These are phyloP conservation scores for Cladophialophora psammophila DNA, from an alignment of 2,329 filamentous ascomycete genomes.

Conservation along the genomic window DNA sequence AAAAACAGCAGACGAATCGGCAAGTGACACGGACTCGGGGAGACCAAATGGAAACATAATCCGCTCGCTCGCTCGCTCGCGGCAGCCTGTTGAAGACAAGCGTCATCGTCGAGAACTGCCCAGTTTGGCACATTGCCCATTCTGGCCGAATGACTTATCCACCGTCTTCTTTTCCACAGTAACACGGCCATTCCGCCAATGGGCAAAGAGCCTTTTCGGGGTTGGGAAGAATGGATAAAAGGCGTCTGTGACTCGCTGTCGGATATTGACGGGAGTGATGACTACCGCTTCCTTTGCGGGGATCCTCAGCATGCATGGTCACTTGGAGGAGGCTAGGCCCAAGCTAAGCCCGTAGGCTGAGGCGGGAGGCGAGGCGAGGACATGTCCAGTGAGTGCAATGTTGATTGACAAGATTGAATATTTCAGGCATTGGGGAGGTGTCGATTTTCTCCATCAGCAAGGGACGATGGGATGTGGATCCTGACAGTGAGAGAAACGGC, in stretches of 20 bases:
- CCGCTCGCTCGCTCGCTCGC: neutral
- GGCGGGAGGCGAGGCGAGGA: neutral
- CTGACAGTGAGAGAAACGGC: neutral
- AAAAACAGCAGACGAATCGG: too few relatives aligned
- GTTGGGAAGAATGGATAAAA: neutral
- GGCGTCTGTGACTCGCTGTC: neutral
- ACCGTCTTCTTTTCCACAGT: neutral
- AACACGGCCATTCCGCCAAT: neutral
- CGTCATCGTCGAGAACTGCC: neutral
- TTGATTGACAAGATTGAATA: neutral
- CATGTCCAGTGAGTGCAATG: too few relatives aligned
- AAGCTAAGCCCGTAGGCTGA: neutral
- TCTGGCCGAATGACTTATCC: neutral
- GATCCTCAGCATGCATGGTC: conserved; percentile 1
- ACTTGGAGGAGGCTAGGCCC: neutral
- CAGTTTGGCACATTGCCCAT: neutral
- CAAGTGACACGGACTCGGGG: too few relatives aligned
- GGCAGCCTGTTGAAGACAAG: neutral
- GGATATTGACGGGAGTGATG: conserved; percentile 4
- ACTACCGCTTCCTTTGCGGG: conserved; percentile 3
- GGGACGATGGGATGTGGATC: neutral
- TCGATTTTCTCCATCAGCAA: neutral
- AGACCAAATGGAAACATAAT: neutral
- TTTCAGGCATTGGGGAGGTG: neutral
- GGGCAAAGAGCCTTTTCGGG: conserved; percentile 1